Conservation (phyloP, 441 rosid genomes). For the Bocquillonia castaneifolia region DNA sequence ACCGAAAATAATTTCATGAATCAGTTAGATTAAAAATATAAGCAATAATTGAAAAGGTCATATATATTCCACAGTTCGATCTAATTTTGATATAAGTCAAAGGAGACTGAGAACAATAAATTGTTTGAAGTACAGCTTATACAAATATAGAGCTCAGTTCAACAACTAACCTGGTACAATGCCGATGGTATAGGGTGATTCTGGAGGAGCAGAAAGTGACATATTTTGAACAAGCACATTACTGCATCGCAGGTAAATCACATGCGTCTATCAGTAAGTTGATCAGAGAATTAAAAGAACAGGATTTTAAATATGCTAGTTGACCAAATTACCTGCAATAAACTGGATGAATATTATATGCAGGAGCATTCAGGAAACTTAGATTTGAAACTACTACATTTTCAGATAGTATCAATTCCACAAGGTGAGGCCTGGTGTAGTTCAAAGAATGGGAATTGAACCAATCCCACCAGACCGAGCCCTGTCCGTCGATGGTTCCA, state of each 20-base stretch:
- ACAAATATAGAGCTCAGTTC: not conserved
- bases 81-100: too few relatives aligned
- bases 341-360: slow-evolving; percentile 78
- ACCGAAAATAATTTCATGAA: not conserved
- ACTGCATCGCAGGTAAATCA: slow-evolving; percentile 36
- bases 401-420: slow-evolving; percentile 63
- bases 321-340: slow-evolving; percentile 57
- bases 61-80: too few relatives aligned
- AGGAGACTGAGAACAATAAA: not conserved
- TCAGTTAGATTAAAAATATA: not conserved
- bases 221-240: slow-evolving; percentile 58
- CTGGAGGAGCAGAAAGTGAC: slow-evolving; percentile 47
- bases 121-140: not conserved
- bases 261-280: not conserved
- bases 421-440: slow-evolving; percentile 80
- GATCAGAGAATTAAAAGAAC: not conserved
- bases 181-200: slow-evolving; percentile 66
- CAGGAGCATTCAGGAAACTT: slow-evolving; percentile 76
- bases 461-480: slow-evolving; percentile 87
- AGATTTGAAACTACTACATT: slow-evolving; percentile 61
- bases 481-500: slow-evolving; percentile 90
- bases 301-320: not conserved
- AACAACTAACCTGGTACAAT: slow-evolving; percentile 66
- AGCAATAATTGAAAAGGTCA: not conserved
- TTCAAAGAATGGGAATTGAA: slow-evolving; percentile 54